phyloP scores from a whole-genome alignment of 208 protist genomes.

The Trypanosoma platydactyli region DNA sequence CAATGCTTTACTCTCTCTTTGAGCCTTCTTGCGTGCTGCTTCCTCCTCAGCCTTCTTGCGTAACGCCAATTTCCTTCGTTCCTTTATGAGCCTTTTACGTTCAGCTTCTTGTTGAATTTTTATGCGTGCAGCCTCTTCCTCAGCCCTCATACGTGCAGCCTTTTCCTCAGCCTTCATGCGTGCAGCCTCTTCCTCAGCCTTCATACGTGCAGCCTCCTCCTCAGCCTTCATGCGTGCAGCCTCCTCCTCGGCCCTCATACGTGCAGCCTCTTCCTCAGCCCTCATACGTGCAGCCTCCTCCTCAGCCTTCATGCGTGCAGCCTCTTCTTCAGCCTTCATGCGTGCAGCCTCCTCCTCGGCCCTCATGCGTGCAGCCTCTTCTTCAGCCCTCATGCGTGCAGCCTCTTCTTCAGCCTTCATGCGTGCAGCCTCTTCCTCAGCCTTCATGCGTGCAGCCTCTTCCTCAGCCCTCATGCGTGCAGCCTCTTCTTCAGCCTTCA shows the following conservation, averaged over 20 bases:
- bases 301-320: slow-evolving; percentile 8
- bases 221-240: slow-evolving; percentile 19
- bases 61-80: slow-evolving; percentile 10
- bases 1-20: slow-evolving; percentile 13
- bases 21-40: slow-evolving; percentile 18
- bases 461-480: slow-evolving; percentile 10
- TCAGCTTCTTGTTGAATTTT: slow-evolving; percentile 13
- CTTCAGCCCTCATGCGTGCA: too few relatives aligned
- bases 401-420: too few relatives aligned
- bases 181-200: too few relatives aligned
- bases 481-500: not conserved
- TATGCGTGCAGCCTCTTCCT: slow-evolving; percentile 6
- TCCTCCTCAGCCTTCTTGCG: slow-evolving; percentile 10
- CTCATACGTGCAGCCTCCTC: slow-evolving; percentile 13
- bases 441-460: slow-evolving; percentile 11
- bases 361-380: too few relatives aligned
- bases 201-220: too few relatives aligned
- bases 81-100: slow-evolving; percentile 8
- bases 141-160: slow-evolving; percentile 15
- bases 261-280: slow-evolving; percentile 14
- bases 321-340: too few relatives aligned
- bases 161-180: slow-evolving; percentile 7
- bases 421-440: slow-evolving; percentile 5
- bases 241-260: slow-evolving; percentile 8
- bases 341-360: too few relatives aligned